Evolutionary conservation across 1,284 basidiomycete species (phyloP).

Genomic region (Singerocomus inundabilis): DNA sequence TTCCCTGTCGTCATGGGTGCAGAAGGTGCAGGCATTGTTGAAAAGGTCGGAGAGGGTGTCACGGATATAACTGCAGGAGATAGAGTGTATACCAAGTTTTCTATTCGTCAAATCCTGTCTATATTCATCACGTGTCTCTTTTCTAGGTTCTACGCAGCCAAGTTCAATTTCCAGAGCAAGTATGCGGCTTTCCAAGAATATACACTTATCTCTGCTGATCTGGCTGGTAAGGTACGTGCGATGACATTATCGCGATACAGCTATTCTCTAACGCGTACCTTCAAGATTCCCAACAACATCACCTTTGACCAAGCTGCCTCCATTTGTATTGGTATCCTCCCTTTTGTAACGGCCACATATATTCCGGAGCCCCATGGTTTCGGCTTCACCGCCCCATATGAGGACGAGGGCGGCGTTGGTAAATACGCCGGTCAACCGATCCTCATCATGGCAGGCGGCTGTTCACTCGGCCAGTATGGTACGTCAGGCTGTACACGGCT

Average conservation of each 20-base stretch:
- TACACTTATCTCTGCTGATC: constrained; percentile 34
- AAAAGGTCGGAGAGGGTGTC: constrained; percentile 40
- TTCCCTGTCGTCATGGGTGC: constrained; percentile 47
- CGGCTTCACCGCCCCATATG: neutral
- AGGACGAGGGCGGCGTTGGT: neutral
- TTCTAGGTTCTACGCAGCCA: neutral
- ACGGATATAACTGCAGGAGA: constrained; percentile 39
- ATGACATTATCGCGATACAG: neutral
- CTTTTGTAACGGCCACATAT: neutral
- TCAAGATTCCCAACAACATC: constrained; percentile 40
- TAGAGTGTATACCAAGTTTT: constrained; percentile 25
- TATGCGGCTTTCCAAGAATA: constrained; percentile 44
- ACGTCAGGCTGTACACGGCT: neutral
- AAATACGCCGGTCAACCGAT: neutral
- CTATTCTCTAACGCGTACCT: neutral
- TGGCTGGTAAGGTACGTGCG: constrained; percentile 37
- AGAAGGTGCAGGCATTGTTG: constrained; percentile 44
- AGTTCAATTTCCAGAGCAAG: constrained; percentile 6
- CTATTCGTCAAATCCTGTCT: no score
- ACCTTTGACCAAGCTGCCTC: neutral
- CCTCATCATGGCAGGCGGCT: neutral
- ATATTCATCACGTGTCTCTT: no score
- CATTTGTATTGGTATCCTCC: neutral
- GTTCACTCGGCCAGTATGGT: neutral
- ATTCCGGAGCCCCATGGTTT: neutral